These are phyloP conservation scores for Nadsonia starkeyi-henricii DNA, from an alignment of 1,139 yeast species.

Conservation along the genomic window DNA sequence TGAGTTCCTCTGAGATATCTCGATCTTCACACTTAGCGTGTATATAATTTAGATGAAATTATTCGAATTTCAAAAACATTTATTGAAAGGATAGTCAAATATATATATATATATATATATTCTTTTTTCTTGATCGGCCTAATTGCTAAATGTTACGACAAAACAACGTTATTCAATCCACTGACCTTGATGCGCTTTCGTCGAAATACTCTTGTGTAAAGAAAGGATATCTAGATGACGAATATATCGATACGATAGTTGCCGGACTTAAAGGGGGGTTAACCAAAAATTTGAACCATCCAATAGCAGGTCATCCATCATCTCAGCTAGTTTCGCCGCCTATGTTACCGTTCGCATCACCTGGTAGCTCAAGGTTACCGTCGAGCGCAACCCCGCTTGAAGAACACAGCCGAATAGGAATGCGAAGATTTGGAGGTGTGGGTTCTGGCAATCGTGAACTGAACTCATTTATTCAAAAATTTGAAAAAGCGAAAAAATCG, in stretches of 20 bases:
- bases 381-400: neutral
- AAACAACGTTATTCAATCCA: conserved; percentile 46
- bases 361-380: neutral
- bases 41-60: too few relatives aligned
- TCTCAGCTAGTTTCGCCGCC: neutral
- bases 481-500: conserved; percentile 2
- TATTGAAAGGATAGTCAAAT: too few relatives aligned
- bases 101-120: too few relatives aligned
- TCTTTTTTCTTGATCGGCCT: too few relatives aligned
- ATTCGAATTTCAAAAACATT: too few relatives aligned
- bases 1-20: too few relatives aligned
- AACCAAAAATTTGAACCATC: neutral
- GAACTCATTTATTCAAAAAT: conserved; percentile 1
- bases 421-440: conserved; percentile 8
- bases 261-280: conserved; percentile 22
- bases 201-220: conserved; percentile 49
- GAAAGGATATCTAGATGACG: conserved; percentile 45
- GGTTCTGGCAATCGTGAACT: conserved; percentile 2
- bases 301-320: conserved; percentile 1
- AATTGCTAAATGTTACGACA: conserved; percentile 8
- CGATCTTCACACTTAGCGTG: too few relatives aligned
- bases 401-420: conserved; percentile 6
- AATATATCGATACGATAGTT: conserved; percentile 32
- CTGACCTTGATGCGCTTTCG: conserved; percentile 78
- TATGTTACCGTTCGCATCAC: neutral